Base-by-base conservation (phyloP, 768 basidiomycete genomes). In the Suillus subaureus region DNA sequence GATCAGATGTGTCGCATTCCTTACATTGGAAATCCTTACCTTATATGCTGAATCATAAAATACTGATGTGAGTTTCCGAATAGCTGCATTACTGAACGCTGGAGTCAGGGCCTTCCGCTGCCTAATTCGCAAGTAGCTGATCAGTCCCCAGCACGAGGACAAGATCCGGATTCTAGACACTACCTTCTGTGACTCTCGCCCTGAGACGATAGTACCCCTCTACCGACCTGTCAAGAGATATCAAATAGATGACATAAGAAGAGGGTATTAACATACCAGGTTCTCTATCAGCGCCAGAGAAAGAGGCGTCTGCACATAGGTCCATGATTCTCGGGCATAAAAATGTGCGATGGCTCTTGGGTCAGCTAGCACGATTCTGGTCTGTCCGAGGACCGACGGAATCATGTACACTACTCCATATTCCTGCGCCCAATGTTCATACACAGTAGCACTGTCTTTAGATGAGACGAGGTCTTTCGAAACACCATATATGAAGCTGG, bases 321-420 rank as follows among this genome's bases (percentile, higher is more conserved):
- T 76, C 56, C 75, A 83, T 0, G 84, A 84, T 61, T 86, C 86
- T 64, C 73, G 79, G 0, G 83, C 74, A 69, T 80, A 84, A 62
- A 85, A 83, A 68, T 87, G 84, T 1, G 79, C 75, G 33, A 83
- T 74, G 0, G 86, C 84, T 70, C 80, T 84, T 3, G 81, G 80
- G 65, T 84, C 83, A 61, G 77, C 74, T 12, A 85, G 69, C 1
- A 83, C 68, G 23, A 84, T 67, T 7, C 71, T 67, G 5, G 66
- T 71, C 2, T 75, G 70, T 1, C 82, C 82, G 12, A 84, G 66
- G 2, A 71, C 69, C 7, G 70, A 71, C 0, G 83, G 81, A 12
- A 85, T 68, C 16, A 70, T 60, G 68, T 72, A 87, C 0, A 79
- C 82, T 3, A 79, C 66, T 6, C 86, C 86, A 61, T 84, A 84